Evolutionary conservation across 176 grass and related monocot species (phyloP).

Genomic region (Musa beccarii): DNA sequence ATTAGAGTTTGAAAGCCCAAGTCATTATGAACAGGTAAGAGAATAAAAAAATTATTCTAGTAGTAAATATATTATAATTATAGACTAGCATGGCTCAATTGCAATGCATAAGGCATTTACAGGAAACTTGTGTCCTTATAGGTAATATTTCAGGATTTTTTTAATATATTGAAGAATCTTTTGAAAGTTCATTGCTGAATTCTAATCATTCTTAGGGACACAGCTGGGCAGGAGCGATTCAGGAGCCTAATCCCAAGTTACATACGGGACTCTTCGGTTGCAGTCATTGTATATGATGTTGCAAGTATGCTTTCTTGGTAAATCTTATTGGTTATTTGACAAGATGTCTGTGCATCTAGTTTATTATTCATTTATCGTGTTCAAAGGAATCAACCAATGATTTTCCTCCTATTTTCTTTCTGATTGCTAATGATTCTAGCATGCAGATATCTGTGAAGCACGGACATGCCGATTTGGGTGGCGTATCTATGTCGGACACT

Average conservation of each 20-base stretch:
- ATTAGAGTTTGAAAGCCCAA: background rate
- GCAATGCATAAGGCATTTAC: background rate
- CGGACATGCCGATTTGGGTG: too few species aligned
- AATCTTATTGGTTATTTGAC: background rate
- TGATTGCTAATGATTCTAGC: too few species aligned
- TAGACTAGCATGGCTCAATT: background rate
- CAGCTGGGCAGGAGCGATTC: constrained; percentile 93
- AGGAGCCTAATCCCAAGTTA: constrained; percentile 97
- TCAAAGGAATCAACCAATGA: background rate
- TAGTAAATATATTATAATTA: background rate
- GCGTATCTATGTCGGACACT: too few species aligned
- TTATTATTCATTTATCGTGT: background rate
- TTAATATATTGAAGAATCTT: background rate
- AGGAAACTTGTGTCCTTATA: background rate
- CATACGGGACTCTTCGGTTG: constrained; percentile 92
- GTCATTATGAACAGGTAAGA: background rate
- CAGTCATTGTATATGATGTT: constrained; percentile 94
- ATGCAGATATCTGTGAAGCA: too few species aligned
- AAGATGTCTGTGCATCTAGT: background rate
- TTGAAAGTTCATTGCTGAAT: background rate
- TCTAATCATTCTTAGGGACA: constrained; percentile 55
- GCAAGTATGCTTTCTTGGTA: constrained; percentile 57
- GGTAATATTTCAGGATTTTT: background rate
- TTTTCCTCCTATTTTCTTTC: constrained; percentile 3
- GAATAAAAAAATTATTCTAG: background rate